Base-by-base conservation (phyloP, 2,329 filamentous ascomycete species). In the Ophiostoma sp. region DNA sequence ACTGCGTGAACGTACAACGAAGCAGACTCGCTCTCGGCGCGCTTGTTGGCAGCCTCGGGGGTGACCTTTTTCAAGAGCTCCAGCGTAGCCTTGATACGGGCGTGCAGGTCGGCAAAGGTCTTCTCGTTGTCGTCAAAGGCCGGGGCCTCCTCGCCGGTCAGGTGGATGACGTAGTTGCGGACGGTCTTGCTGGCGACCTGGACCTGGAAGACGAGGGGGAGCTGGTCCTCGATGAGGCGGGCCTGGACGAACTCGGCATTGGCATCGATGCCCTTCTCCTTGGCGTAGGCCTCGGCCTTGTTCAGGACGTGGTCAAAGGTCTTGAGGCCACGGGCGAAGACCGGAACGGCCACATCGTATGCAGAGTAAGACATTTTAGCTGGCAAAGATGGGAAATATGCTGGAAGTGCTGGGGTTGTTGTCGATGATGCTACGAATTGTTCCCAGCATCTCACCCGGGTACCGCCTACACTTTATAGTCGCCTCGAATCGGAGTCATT, bases 171-270 rank as follows among this genome's bases (percentile, higher is more conserved):
- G 70, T 74, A 73, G 65, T 73, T 73, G 71, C 75, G 75, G 72
- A 75, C 74, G 0, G 74, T 73, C 72, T 76, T 76, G 70, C 76
- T 76, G 17, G 75, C 75, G 66, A 74, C 74, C 66, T 77, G 75
- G 11, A 81, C 75, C 69, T 81, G 79, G 74, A 79, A 79, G n/a
- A 69, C 71, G n/a, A 81, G 75, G 7, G 79, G 78, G 1, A 74
- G 69, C 77, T 80, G 80, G 75, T 80, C 79, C 4, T 76, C 76
- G 39, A 75, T 70, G 1, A 81, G 75, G 5, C 75, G 75, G 13
- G 76, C 74, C 11, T 72, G 39, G 41, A 74, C 68, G 57, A 76
- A 76, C 4, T 64, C 72, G 17, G 73, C 68, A 62, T 75, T 73
- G 66, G 71, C 72, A 52, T 76, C 74, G 57, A 77, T 20, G 33